Conservation (phyloP, 345 rosid genomes). For the Bruguiera parviflora region DNA sequence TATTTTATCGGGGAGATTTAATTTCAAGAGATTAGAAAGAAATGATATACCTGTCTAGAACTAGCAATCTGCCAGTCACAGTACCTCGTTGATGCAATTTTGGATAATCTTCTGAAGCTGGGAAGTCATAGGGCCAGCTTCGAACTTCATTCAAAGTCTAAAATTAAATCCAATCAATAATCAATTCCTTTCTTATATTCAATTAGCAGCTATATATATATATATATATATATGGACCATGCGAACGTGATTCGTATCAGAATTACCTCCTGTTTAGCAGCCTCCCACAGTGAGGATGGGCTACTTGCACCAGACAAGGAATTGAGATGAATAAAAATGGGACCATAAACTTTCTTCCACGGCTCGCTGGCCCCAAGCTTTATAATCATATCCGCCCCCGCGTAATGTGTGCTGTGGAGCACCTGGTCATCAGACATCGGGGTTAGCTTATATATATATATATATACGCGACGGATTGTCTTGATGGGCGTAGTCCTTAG, state of each 20-base stretch:
- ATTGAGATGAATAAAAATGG: slow-evolving; percentile 22
- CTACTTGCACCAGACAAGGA: neutral
- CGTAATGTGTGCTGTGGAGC: slow-evolving; percentile 27
- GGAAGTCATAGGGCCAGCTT: slow-evolving; percentile 34
- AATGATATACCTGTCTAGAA: slow-evolving; percentile 38
- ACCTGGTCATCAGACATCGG: slow-evolving; percentile 11
- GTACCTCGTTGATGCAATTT: slow-evolving; percentile 38
- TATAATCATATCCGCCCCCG: slow-evolving; percentile 15
- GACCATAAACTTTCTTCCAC: slow-evolving; percentile 35
- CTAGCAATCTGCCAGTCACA: slow-evolving; percentile 35
- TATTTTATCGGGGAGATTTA: no score
- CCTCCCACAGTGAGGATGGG: slow-evolving; percentile 21
- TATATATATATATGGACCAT: neutral
- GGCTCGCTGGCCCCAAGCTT: slow-evolving; percentile 12
- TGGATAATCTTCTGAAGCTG: slow-evolving; percentile 33
- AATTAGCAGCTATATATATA: neutral
- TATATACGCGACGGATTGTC: no score
- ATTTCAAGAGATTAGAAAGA: no score
- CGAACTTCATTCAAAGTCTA: slow-evolving; percentile 18
- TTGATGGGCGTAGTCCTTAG: no score
- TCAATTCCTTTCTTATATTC: neutral
- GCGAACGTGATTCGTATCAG: neutral
- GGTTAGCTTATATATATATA: neutral
- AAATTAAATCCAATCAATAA: neutral
- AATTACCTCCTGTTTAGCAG: slow-evolving; percentile 26